Conservation (phyloP, 2,329 filamentous ascomycete genomes). For the Colletotrichum tamarilloi region DNA sequence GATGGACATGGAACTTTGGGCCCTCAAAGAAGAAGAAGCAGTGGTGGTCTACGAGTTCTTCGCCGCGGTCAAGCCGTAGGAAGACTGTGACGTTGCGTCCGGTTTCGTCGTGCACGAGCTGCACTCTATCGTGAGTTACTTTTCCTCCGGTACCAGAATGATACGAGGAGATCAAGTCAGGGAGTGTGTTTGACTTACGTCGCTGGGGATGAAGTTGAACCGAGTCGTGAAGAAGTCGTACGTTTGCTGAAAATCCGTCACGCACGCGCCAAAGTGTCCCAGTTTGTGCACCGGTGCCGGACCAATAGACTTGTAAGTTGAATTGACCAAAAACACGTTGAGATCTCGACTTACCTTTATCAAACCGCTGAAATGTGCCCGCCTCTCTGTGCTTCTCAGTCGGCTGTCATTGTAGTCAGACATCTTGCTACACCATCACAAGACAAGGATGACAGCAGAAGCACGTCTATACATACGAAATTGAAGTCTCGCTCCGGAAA, state of each 20-base stretch:
- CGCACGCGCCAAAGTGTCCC: slow-evolving; percentile 65
- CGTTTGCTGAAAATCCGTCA: slow-evolving; percentile 60
- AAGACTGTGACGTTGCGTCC: slow-evolving; percentile 56
- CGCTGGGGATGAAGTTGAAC: slow-evolving; percentile 64
- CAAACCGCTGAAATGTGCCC: slow-evolving; percentile 56
- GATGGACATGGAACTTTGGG: slow-evolving; percentile 68
- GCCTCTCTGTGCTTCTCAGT: slow-evolving; percentile 53
- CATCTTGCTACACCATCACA: no score
- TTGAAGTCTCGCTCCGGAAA: slow-evolving; percentile 57
- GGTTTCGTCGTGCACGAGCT: slow-evolving; percentile 37
- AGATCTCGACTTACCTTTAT: no score
- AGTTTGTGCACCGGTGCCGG: slow-evolving; percentile 63
- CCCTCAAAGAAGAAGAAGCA: slow-evolving; percentile 63
- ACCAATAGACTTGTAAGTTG: slow-evolving; percentile 51
- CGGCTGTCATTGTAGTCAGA: slow-evolving; percentile 44
- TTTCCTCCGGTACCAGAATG: no score
- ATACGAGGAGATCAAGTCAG: no score
- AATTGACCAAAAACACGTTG: no score
- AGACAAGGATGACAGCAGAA: no score
- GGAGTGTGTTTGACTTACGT: slow-evolving; percentile 46
- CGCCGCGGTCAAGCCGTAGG: slow-evolving; percentile 56
- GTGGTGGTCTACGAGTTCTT: slow-evolving; percentile 61
- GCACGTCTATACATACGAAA: slow-evolving; percentile 46
- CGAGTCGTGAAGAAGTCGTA: slow-evolving; percentile 61
- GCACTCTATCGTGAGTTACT: background rate